Conservation (phyloP, 805 yeast genomes). For the Metschnikowia kofuensis region DNA sequence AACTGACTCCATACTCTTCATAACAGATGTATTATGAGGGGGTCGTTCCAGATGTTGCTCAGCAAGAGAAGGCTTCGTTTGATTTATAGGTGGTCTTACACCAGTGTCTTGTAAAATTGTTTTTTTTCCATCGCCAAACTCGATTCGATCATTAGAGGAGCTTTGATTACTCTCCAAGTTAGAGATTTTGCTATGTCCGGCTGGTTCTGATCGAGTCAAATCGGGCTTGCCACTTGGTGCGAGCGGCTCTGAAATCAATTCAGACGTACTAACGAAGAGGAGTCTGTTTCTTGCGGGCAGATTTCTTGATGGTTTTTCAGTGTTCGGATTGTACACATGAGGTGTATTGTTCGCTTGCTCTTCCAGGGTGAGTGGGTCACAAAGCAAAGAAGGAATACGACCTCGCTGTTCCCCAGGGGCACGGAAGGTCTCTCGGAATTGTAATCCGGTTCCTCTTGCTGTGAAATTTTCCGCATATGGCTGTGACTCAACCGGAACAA, state of each 20-base stretch:
- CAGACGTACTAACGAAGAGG: neutral
- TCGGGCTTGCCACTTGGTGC: neutral
- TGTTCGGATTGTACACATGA: neutral
- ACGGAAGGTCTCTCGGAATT: constrained; percentile 39
- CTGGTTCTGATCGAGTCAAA: too few species aligned
- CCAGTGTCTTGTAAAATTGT: neutral
- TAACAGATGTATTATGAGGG: neutral
- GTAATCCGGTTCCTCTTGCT: constrained; percentile 6
- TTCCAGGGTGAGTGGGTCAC: constrained; percentile 40
- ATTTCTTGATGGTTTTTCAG: neutral
- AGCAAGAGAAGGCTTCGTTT: constrained; percentile 34
- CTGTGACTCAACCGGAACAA: too few species aligned
- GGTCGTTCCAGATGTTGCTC: constrained; percentile 25
- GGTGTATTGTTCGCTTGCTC: neutral
- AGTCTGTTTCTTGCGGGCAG: neutral
- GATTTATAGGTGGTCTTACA: constrained; percentile 23
- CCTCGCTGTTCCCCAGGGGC: constrained; percentile 21
- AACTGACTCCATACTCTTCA: constrained; percentile 20
- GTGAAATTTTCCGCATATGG: neutral
- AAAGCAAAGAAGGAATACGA: constrained; percentile 46
- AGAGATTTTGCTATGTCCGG: too few species aligned
- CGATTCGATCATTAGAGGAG: neutral
- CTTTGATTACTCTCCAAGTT: too few species aligned
- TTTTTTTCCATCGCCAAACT: neutral
- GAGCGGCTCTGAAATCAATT: neutral